Evolutionary conservation across 2,329 filamentous ascomycete species (phyloP).

Genomic region (Diplocarpon rosae): DNA sequence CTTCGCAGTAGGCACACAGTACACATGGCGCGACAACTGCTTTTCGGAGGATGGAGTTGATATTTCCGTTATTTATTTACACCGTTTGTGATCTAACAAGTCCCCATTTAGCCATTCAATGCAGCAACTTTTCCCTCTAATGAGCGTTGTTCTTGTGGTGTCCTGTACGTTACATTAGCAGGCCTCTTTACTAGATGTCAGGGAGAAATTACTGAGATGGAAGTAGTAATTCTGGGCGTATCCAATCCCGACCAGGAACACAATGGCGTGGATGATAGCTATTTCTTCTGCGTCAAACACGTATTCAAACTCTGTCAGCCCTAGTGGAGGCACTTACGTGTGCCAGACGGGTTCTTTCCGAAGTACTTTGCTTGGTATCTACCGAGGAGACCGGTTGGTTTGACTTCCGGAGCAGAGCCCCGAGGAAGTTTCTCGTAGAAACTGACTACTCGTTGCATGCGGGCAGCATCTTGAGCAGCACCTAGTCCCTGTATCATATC

Average conservation of each 20-base stretch:
- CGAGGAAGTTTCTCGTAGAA: slow-evolving; percentile 99
- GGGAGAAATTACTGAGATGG: slow-evolving; percentile 64
- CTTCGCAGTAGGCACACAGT: too few relatives aligned
- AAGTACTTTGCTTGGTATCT: slow-evolving; percentile 91
- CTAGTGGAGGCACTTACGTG: slow-evolving; percentile 56
- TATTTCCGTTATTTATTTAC: slow-evolving; percentile 23
- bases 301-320: slow-evolving; percentile 4
- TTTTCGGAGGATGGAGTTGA: not conserved
- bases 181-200: not conserved
- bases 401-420: slow-evolving; percentile 72
- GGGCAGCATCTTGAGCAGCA: slow-evolving; percentile 85
- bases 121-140: slow-evolving; percentile 39
- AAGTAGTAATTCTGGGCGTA: slow-evolving; percentile 99
- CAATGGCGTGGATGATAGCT: slow-evolving; percentile 86
- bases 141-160: slow-evolving; percentile 99
- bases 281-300: slow-evolving; percentile 19
- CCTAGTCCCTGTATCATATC: slow-evolving; percentile 69
- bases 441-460: slow-evolving; percentile 95
- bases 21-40: too few relatives aligned
- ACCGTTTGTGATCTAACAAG: slow-evolving; percentile 21
- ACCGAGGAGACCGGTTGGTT: slow-evolving; percentile 72
- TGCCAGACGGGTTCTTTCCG: slow-evolving; percentile 79
- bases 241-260: slow-evolving; percentile 65
- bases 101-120: slow-evolving; percentile 1
- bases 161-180: slow-evolving; percentile 42